Evolutionary conservation across 140 eudicot genomes (phyloP).

Genomic region (Eryngium alpinum): DNA sequence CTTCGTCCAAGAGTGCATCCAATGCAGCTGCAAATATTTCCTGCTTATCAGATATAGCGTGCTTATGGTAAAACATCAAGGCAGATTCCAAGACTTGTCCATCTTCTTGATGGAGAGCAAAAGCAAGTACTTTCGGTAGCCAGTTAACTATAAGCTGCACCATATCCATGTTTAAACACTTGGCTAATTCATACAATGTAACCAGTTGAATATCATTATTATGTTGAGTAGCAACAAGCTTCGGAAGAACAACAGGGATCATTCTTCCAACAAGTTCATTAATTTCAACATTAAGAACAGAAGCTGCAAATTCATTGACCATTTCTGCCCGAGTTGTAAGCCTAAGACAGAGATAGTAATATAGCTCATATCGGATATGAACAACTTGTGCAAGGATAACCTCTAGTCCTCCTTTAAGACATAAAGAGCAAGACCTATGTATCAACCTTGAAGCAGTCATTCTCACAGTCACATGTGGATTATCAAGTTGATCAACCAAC

Average conservation of each 20-base stretch:
- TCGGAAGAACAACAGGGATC: slow-evolving; percentile 93
- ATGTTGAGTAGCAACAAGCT: slow-evolving; percentile 65
- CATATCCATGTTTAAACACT: slow-evolving; percentile 59
- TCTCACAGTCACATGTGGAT: slow-evolving; percentile 57
- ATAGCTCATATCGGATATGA: slow-evolving; percentile 56
- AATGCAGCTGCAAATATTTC: slow-evolving; percentile 89
- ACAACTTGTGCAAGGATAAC: slow-evolving; percentile 51
- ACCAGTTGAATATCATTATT: slow-evolving; percentile 52
- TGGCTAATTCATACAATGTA: slow-evolving; percentile 60
- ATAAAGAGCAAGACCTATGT: slow-evolving; percentile 58
- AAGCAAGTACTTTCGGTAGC: slow-evolving; percentile 92
- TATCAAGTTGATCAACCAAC: slow-evolving; percentile 83
- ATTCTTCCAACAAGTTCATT: slow-evolving; percentile 67
- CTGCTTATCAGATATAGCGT: slow-evolving; percentile 58
- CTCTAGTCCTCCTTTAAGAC: slow-evolving; percentile 67
- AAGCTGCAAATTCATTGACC: slow-evolving; percentile 84
- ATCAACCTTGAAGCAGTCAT: slow-evolving; percentile 61
- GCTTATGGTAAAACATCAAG: slow-evolving; percentile 75
- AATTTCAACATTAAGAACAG: slow-evolving; percentile 66
- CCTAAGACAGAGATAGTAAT: slow-evolving; percentile 60
- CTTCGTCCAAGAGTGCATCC: slow-evolving; percentile 84
- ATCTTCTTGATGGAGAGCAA: slow-evolving; percentile 81
- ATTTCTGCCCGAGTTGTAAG: slow-evolving; percentile 55
- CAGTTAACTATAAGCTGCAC: slow-evolving; percentile 63
- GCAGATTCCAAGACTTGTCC: slow-evolving; percentile 56